These are phyloP conservation scores for Inonotus hispidus DNA, from an alignment of 1,284 basidiomycete species.

Conservation along the genomic window DNA sequence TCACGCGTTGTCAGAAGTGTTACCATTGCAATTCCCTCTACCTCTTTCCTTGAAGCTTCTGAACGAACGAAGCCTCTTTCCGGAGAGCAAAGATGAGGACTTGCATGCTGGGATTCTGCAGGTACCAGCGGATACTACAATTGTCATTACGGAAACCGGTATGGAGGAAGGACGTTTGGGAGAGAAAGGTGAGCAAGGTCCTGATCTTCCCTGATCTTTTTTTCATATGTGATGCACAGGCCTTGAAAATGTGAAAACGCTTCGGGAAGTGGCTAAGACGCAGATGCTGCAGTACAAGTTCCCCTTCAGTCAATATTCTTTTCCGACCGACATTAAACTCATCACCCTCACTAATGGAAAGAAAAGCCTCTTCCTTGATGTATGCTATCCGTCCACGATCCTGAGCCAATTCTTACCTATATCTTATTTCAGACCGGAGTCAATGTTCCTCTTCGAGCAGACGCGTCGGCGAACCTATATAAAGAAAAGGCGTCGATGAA, in stretches of 20 bases:
- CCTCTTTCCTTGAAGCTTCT: conserved; percentile 53
- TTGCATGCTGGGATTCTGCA: conserved; percentile 74
- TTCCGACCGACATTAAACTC: conserved; percentile 69
- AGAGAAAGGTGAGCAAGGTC: conserved; percentile 44
- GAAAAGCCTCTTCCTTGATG: conserved; percentile 64
- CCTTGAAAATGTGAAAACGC: conserved; percentile 59
- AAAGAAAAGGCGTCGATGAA: conserved; percentile 38
- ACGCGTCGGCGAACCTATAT: conserved; percentile 36
- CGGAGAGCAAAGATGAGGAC: conserved; percentile 69
- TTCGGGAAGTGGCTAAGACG: conserved; percentile 62
- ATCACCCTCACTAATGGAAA: conserved; percentile 63
- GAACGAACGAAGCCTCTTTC: conserved; percentile 56
- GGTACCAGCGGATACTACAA: conserved; percentile 55
- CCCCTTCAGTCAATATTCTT: conserved; percentile 71
- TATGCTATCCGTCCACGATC: conserved; percentile 24
- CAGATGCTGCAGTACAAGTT: conserved; percentile 79
- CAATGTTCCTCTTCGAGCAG: conserved; percentile 41
- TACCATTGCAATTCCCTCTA: conserved; percentile 46
- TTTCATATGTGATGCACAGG: conserved; percentile 35
- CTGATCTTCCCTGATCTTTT: background rate
- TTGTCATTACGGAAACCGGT: conserved; percentile 64
- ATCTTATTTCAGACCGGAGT: conserved; percentile 45
- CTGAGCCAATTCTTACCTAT: background rate
- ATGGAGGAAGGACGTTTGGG: conserved; percentile 63
- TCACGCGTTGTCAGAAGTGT: conserved; percentile 48